Evolutionary conservation across 805 yeast genomes (phyloP), one percentile per base, ranked within the genome.

Genomic region (Saccharomyces kudriavzevii): DNA sequence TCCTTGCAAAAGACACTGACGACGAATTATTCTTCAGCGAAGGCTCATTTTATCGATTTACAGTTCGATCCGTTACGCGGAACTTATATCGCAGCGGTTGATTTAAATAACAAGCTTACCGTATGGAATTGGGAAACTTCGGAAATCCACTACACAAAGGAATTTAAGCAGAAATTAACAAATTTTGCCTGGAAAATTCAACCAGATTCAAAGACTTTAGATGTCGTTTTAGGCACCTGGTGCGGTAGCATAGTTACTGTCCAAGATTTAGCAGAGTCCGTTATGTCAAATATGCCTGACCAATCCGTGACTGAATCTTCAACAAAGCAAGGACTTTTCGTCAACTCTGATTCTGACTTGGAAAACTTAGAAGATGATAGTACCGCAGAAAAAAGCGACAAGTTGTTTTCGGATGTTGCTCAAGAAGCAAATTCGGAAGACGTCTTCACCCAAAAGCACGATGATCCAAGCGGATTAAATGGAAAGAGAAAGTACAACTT

Each of bases 11-110:
- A 60, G 27, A 59, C 65, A 1, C 52, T 72, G n/a, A 54, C 60
- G 3, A 60, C 58, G 53, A 43, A 46, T 4, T 52, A 51, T 40
- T 31, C 55, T 4, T 24, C 48, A 11, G 20, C 56, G 1, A 60
- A 55, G 35, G 60, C 68, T 4, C 63, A 66, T 5, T 66, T 83
- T 13, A 74, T 79, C 5, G 85, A 80, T 50, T 61, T 86, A 49
- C 71, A 75, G 51, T 78, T 87, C 73, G 83, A 87, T 20, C 83
- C 87, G 1, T 52, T 60, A 11, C 75, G 79, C 59, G 87, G 87
- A 28, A 73, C 75, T 1, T 77, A 72, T 56, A 52, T 89, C 1
- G 92, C 91, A 0, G 75, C 83, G 5, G 74, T 81, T 14, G 82
- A 79, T 50, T 58, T 75, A n/a, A 80, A 77, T 51, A 78, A 79